Evolutionary conservation across 441 rosid genomes (phyloP).

Genomic region (Corymbia calophylla): DNA sequence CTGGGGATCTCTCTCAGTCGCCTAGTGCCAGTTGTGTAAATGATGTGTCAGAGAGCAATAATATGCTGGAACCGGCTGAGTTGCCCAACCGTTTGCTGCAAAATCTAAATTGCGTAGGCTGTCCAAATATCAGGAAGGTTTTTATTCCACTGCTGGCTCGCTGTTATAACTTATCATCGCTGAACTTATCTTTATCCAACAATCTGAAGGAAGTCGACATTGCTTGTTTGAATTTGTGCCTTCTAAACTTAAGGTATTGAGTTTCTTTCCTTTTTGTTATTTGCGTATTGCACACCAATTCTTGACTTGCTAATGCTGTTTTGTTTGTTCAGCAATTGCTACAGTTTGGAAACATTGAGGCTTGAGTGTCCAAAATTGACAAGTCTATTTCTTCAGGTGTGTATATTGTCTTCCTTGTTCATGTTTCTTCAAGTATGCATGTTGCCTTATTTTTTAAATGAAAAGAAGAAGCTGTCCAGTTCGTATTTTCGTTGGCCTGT

Average conservation of each 20-base stretch:
- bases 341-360: constrained; percentile 74
- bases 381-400: constrained; percentile 94
- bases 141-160: constrained; percentile 67
- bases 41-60: constrained; percentile 14
- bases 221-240: constrained; percentile 58
- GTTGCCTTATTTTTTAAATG: not conserved
- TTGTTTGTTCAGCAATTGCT: constrained; percentile 60
- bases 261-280: not conserved
- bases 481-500: not conserved
- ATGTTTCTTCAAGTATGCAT: not conserved
- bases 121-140: constrained; percentile 87
- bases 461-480: not conserved
- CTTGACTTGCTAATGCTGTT: constrained; percentile 1
- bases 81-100: constrained; percentile 67
- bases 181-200: constrained; percentile 80
- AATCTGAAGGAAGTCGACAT: constrained; percentile 89
- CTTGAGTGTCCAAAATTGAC: constrained; percentile 78
- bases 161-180: constrained; percentile 63
- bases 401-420: not conserved
- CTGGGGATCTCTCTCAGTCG: constrained; percentile 32
- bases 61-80: constrained; percentile 26
- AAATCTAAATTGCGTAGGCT: constrained; percentile 89
- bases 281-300: not conserved
- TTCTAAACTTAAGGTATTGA: constrained; percentile 77
- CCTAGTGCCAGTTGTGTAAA: constrained; percentile 16